A percentile compares a stretch with the other conserved stretches of the same genome.
Conservation (phyloP, 2,329 filamentous ascomycete species). For the Dactylellina leptospora region DNA sequence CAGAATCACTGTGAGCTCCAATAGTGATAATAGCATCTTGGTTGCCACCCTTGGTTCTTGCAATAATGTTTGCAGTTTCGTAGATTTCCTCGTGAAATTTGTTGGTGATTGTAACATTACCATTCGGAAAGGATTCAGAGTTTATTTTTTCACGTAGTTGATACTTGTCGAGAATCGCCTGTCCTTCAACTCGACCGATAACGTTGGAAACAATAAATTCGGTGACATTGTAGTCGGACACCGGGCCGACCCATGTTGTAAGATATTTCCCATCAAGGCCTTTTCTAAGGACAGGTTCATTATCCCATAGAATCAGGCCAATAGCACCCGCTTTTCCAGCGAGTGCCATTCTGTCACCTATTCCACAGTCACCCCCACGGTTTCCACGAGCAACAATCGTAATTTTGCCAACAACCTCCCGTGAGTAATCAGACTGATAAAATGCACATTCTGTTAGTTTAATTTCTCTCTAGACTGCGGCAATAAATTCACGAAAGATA, state of each 20-base stretch:
- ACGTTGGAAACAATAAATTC: conserved; percentile 10
- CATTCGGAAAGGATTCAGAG: conserved; percentile 18
- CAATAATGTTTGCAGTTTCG: conserved; percentile 65
- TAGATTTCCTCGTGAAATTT: conserved; percentile 56
- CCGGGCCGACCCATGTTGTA: conserved; percentile 66
- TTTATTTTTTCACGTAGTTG: conserved; percentile 3
- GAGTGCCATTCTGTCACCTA: conserved; percentile 67
- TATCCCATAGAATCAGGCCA: conserved; percentile 58
- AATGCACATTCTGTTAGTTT: background rate
- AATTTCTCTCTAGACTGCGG: background rate
- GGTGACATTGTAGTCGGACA: conserved; percentile 63
- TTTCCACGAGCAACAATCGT: conserved; percentile 69
- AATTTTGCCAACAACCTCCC: conserved; percentile 66
- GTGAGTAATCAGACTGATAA: conserved; percentile 64
- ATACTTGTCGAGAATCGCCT: conserved; percentile 28
- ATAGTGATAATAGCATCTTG: conserved; percentile 68
- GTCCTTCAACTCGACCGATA: conserved; percentile 58
- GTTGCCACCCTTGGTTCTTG: conserved; percentile 68
- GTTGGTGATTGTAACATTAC: conserved; percentile 55
- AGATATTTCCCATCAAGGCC: conserved; percentile 60
- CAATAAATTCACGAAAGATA: background rate
- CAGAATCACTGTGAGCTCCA: conserved; percentile 70
- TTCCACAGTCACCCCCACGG: conserved; percentile 69
- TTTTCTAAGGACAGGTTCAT: background rate
- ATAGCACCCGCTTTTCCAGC: conserved; percentile 68